These are phyloP conservation scores for Starmerella cellae DNA, from an alignment of 805 yeast species.

Conservation along the genomic window DNA sequence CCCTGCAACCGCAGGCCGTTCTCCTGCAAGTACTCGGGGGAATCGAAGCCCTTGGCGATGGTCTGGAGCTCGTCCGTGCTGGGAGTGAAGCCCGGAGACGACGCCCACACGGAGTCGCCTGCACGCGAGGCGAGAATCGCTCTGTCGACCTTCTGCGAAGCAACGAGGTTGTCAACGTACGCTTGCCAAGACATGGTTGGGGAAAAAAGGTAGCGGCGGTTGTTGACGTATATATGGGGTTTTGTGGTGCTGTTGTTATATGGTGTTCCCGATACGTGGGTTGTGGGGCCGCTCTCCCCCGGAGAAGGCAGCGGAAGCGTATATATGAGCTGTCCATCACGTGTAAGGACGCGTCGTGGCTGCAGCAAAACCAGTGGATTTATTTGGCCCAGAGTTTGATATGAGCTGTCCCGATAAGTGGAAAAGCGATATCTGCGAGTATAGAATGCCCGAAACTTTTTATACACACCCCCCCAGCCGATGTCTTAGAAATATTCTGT, in stretches of 20 bases:
- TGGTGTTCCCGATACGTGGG: no score
- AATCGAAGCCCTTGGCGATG: slow-evolving; percentile 66
- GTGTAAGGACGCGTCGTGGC: no score
- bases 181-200: slow-evolving; percentile 40
- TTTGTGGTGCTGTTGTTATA: slow-evolving; percentile 4
- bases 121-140: slow-evolving; percentile 90
- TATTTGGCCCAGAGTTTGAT: no score
- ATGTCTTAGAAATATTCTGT: no score
- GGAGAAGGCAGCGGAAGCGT: background rate
- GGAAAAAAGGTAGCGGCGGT: background rate
- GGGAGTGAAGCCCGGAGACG: slow-evolving; percentile 52
- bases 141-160: slow-evolving; percentile 77
- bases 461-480: no score
- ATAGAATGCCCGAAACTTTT: no score
- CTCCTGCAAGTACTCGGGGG: slow-evolving; percentile 67
- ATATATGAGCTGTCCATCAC: background rate
- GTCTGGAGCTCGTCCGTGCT: slow-evolving; percentile 57
- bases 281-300: background rate
- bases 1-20: slow-evolving; percentile 77
- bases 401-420: no score
- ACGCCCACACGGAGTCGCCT: slow-evolving; percentile 93
- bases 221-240: background rate
- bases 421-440: no score
- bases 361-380: no score
- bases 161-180: slow-evolving; percentile 84